Evolutionary conservation across 2,329 filamentous ascomycete genomes (phyloP).

Genomic region (Pestalotiopsis sp.): DNA sequence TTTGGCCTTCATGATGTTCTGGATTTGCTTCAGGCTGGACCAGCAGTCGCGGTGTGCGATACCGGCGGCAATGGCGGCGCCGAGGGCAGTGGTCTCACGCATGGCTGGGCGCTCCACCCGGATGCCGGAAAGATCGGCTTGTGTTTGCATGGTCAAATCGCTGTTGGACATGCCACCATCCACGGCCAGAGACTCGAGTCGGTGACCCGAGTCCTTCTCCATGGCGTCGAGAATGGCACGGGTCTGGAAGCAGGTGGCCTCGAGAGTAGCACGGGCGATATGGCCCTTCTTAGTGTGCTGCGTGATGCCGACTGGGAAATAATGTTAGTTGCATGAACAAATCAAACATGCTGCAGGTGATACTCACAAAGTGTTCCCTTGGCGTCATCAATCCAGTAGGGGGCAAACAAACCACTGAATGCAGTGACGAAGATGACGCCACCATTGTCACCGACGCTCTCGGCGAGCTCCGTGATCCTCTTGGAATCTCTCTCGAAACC

Average conservation of each 20-base stretch:
- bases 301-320: slow-evolving; percentile 69
- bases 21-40: slow-evolving; percentile 73
- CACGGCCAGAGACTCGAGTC: slow-evolving; percentile 74
- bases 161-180: slow-evolving; percentile 91
- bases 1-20: slow-evolving; percentile 65
- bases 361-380: slow-evolving; percentile 78
- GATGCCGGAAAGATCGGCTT: slow-evolving; percentile 83
- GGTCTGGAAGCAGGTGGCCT: slow-evolving; percentile 91
- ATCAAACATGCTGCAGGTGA: neutral
- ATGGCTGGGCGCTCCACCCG: slow-evolving; percentile 82
- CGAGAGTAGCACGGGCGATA: slow-evolving; percentile 85
- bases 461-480: slow-evolving; percentile 52
- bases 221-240: slow-evolving; percentile 91
- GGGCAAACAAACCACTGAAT: slow-evolving; percentile 87
- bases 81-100: slow-evolving; percentile 88
- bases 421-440: slow-evolving; percentile 87
- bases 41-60: slow-evolving; percentile 77
- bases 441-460: slow-evolving; percentile 68
- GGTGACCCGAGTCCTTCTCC: slow-evolving; percentile 81
- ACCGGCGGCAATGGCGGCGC: slow-evolving; percentile 87
- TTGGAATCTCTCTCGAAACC: slow-evolving; percentile 56
- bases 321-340: slow-evolving; percentile 19
- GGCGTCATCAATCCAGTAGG: slow-evolving; percentile 94
- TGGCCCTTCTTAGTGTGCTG: slow-evolving; percentile 84
- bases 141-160: slow-evolving; percentile 87